phyloP scores from a whole-genome alignment of 805 yeast genomes.

The Trichomonascus vanleenenianus region DNA sequence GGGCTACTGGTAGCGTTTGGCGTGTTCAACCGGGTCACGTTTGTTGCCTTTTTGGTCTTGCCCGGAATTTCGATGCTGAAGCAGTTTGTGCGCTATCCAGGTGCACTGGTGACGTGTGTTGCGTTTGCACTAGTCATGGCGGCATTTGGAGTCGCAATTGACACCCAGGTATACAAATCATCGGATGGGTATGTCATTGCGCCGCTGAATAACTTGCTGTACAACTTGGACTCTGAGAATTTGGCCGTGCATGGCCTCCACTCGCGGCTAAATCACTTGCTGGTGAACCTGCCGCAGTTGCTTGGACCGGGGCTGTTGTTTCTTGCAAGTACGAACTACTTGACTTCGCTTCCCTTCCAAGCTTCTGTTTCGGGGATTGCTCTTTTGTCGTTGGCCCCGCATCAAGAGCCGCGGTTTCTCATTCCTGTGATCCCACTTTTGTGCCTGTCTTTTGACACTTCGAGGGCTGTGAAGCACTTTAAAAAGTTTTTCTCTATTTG shows the following conservation, averaged over 20 bases:
- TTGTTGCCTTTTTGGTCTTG: constrained; percentile 60
- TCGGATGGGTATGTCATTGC: constrained; percentile 42
- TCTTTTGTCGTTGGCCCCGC: constrained; percentile 67
- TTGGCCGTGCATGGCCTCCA: constrained; percentile 78
- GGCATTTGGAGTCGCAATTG: constrained; percentile 38
- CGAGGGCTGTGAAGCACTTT: constrained; percentile 15
- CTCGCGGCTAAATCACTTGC: constrained; percentile 62
- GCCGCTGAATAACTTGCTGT: constrained; percentile 68
- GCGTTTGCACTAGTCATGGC: constrained; percentile 34
- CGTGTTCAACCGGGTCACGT: constrained; percentile 76
- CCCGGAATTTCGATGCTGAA: constrained; percentile 47
- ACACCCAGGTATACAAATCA: constrained; percentile 39
- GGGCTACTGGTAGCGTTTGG: constrained; percentile 59
- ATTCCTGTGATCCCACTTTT: constrained; percentile 69
- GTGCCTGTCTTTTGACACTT: constrained; percentile 42
- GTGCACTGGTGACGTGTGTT: constrained; percentile 28
- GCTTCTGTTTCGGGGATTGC: constrained; percentile 55
- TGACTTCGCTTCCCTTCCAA: constrained; percentile 48
- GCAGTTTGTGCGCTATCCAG: constrained; percentile 33
- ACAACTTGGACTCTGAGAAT: constrained; percentile 55
- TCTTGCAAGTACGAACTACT: constrained; percentile 34
- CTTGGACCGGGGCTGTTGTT: constrained; percentile 67
- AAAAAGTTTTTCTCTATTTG: constrained; percentile 33
- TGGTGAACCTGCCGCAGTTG: constrained; percentile 71
- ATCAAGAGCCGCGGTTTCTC: constrained; percentile 89